phyloP scores from a whole-genome alignment of 2,329 filamentous ascomycete species.

The Rutstroemia sp. region DNA sequence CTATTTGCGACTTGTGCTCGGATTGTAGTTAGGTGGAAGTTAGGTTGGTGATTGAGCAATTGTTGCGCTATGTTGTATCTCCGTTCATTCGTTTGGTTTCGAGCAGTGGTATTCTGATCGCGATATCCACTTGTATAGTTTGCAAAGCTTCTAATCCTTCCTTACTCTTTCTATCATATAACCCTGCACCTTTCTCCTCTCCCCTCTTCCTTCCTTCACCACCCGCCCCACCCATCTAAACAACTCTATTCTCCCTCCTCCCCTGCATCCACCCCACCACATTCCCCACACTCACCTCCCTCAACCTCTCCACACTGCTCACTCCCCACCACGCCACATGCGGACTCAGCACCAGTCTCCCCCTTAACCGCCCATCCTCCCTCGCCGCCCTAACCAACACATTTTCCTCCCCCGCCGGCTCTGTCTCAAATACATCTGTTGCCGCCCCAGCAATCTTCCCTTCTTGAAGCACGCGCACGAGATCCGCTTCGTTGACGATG shows the following conservation, averaged over 20 bases:
- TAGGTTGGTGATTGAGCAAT: too few relatives aligned
- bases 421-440: constrained; percentile 28
- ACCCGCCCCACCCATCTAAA: background rate
- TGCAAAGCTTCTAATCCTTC: too few relatives aligned
- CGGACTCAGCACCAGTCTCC: constrained; percentile 44
- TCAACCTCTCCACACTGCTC: constrained; percentile 39
- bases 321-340: constrained; percentile 47
- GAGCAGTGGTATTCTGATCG: too few relatives aligned
- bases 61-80: too few relatives aligned
- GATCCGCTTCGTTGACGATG: constrained; percentile 26
- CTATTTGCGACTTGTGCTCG: background rate
- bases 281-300: constrained; percentile 37
- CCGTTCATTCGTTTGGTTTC: too few relatives aligned
- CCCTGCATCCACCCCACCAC: constrained; percentile 38
- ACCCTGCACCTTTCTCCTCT: background rate
- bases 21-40: too few relatives aligned
- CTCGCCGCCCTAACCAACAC: constrained; percentile 16
- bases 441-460: constrained; percentile 26
- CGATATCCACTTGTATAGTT: too few relatives aligned
- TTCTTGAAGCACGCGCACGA: constrained; percentile 24
- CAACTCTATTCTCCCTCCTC: constrained; percentile 14
- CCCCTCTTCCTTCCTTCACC: background rate
- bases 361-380: constrained; percentile 24
- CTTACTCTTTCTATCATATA: background rate
- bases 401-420: constrained; percentile 35